Conservation (phyloP, 2,329 filamentous ascomycete species). For the Cytospora mali region DNA sequence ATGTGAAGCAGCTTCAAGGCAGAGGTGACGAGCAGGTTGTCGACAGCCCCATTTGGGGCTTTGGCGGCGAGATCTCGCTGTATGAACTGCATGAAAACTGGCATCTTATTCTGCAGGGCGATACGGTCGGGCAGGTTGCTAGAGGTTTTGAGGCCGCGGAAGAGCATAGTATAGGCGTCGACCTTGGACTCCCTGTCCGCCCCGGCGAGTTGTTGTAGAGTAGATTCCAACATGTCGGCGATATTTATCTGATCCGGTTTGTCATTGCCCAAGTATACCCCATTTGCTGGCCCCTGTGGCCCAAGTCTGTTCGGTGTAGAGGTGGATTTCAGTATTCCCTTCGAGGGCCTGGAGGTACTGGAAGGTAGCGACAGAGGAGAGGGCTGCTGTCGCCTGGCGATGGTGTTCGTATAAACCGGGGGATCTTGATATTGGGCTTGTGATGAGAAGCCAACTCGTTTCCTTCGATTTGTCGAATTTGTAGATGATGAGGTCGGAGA, state of each 20-base stretch:
- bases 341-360: slow-evolving; percentile 50
- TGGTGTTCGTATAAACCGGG: slow-evolving; percentile 46
- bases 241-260: slow-evolving; percentile 56
- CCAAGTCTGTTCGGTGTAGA: slow-evolving; percentile 51
- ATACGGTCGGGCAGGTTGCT: slow-evolving; percentile 78
- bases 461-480: slow-evolving; percentile 49
- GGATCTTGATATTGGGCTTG: slow-evolving; percentile 60
- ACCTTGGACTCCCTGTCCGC: slow-evolving; percentile 71
- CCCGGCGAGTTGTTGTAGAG: slow-evolving; percentile 78
- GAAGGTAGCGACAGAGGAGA: slow-evolving; percentile 44
- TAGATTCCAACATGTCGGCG: slow-evolving; percentile 80
- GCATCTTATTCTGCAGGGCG: slow-evolving; percentile 74
- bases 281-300: slow-evolving; percentile 46
- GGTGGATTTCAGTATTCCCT: slow-evolving; percentile 78
- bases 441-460: slow-evolving; percentile 61
- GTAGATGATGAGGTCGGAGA: slow-evolving; percentile 46
- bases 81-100: slow-evolving; percentile 77
- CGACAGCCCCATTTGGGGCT: slow-evolving; percentile 56
- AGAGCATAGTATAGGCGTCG: slow-evolving; percentile 84
- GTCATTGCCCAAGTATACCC: slow-evolving; percentile 45
- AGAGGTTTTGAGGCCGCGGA: slow-evolving; percentile 75
- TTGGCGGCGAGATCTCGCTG: slow-evolving; percentile 75
- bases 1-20: slow-evolving; percentile 77
- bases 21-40: slow-evolving; percentile 74
- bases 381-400: slow-evolving; percentile 44